These are phyloP conservation scores for Lasiosphaeria miniovina DNA, from an alignment of 495 filamentous ascomycete species.

Conservation along the genomic window DNA sequence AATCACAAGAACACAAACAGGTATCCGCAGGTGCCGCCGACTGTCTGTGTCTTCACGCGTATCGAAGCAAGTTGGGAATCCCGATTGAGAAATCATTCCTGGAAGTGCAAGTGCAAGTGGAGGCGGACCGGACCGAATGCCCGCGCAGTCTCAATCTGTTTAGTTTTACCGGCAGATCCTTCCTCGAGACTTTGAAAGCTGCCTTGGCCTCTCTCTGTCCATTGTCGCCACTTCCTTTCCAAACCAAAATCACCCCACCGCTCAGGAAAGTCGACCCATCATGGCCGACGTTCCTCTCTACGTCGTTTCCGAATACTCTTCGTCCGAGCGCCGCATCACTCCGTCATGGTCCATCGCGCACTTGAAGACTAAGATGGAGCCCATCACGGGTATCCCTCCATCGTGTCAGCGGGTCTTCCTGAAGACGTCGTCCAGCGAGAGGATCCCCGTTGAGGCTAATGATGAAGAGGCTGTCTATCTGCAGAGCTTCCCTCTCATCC, in stretches of 20 bases:
- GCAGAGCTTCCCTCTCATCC: slow-evolving; percentile 58
- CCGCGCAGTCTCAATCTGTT: too few relatives aligned
- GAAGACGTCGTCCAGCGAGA: slow-evolving; percentile 54
- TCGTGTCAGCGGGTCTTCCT: slow-evolving; percentile 70
- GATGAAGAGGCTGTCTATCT: slow-evolving; percentile 67
- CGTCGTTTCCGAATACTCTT: slow-evolving; percentile 71
- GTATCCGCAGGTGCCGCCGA: too few relatives aligned
- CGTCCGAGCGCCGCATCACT: slow-evolving; percentile 82
- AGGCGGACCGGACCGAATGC: too few relatives aligned
- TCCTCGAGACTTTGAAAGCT: too few relatives aligned
- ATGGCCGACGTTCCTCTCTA: slow-evolving; percentile 80
- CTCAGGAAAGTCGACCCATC: slow-evolving; percentile 23
- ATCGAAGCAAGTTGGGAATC: too few relatives aligned
- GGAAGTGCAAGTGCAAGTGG: too few relatives aligned
- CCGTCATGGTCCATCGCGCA: slow-evolving; percentile 88
- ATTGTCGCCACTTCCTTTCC: too few relatives aligned
- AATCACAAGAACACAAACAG: background rate
- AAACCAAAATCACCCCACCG: background rate
- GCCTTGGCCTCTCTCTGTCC: too few relatives aligned
- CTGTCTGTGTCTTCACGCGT: too few relatives aligned
- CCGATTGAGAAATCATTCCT: too few relatives aligned
- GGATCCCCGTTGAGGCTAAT: slow-evolving; percentile 55
- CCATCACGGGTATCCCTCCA: slow-evolving; percentile 88
- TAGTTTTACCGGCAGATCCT: too few relatives aligned
- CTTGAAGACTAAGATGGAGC: slow-evolving; percentile 85